Percentiles rank a stretch among this genome's conserved stretches.
phyloP scores from a whole-genome alignment of 495 filamentous ascomycete genomes.

The Talaromyces liani region DNA sequence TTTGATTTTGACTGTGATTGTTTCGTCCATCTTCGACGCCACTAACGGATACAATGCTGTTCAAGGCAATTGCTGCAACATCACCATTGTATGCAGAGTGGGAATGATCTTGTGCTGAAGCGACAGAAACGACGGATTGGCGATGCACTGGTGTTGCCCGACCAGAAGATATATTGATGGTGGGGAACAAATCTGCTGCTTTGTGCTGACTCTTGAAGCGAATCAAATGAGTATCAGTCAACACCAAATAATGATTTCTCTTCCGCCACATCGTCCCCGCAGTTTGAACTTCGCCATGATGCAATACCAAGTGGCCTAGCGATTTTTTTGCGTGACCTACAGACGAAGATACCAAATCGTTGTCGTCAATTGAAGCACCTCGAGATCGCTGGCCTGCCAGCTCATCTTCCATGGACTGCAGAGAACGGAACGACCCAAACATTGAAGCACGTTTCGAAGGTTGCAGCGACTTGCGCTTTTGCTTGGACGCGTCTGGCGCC shows the following conservation, averaged over 20 bases:
- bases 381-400: slow-evolving; percentile 24
- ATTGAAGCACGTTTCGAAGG: slow-evolving; percentile 41
- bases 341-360: slow-evolving; percentile 15
- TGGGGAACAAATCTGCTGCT: slow-evolving; percentile 58
- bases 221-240: slow-evolving; percentile 76
- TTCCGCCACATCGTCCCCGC: slow-evolving; percentile 74
- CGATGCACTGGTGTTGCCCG: slow-evolving; percentile 33
- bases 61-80: slow-evolving; percentile 52
- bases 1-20: slow-evolving; percentile 41
- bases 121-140: slow-evolving; percentile 51
- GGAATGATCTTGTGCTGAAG: slow-evolving; percentile 56
- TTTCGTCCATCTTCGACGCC: slow-evolving; percentile 65
- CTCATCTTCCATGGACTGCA: slow-evolving; percentile 44
- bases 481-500: slow-evolving; percentile 22
- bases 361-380: slow-evolving; percentile 25
- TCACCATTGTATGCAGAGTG: slow-evolving; percentile 42
- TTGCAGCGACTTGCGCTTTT: slow-evolving; percentile 37
- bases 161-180: slow-evolving; percentile 37
- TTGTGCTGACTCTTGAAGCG: slow-evolving; percentile 71
- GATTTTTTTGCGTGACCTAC: slow-evolving; percentile 20
- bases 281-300: slow-evolving; percentile 73
- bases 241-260: slow-evolving; percentile 84
- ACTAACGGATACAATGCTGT: slow-evolving; percentile 70
- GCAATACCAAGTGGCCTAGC: slow-evolving; percentile 44
- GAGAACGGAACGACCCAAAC: slow-evolving; percentile 51